These are phyloP conservation scores for Penicillium bovifimosum DNA, from an alignment of 495 filamentous ascomycete genomes.

Conservation along the genomic window DNA sequence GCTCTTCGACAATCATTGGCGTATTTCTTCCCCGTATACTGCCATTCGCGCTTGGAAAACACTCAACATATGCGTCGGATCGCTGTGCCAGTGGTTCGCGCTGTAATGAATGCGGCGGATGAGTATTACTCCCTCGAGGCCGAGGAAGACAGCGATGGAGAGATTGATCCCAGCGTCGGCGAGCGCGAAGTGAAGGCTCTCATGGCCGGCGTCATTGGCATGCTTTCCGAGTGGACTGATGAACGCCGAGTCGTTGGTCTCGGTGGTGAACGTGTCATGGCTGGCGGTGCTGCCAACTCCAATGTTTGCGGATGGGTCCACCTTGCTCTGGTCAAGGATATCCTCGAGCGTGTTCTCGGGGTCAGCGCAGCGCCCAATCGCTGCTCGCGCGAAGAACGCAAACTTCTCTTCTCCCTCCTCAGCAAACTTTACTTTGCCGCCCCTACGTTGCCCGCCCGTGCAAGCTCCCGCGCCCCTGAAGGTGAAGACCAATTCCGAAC, in stretches of 20 bases:
- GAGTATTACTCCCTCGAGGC: conserved; percentile 49
- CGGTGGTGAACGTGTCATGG: conserved; percentile 47
- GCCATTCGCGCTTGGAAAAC: conserved; percentile 73
- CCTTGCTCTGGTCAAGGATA: conserved; percentile 31
- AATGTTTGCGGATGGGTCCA: conserved; percentile 51
- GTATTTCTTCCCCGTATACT: conserved; percentile 96
- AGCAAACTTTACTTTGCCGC: conserved; percentile 77
- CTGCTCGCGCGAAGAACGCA: conserved; percentile 72
- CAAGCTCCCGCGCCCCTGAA: conserved; percentile 38
- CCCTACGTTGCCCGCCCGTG: conserved; percentile 31
- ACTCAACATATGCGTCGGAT: conserved; percentile 71
- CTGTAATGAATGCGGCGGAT: conserved; percentile 48
- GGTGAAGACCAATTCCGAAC: conserved; percentile 38
- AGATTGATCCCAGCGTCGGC: conserved; percentile 63
- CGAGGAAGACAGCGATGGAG: conserved; percentile 46
- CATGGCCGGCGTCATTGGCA: conserved; percentile 65
- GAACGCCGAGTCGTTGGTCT: conserved; percentile 77
- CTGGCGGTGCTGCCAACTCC: conserved; percentile 50
- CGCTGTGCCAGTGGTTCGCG: conserved; percentile 62
- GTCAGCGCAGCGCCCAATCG: conserved; percentile 33
- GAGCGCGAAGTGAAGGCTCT: conserved; percentile 79
- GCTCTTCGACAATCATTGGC: conserved; percentile 83
- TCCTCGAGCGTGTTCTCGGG: conserved; percentile 31
- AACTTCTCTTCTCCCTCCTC: conserved; percentile 69
- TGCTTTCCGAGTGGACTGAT: conserved; percentile 94